phyloP scores from a whole-genome alignment of 345 rosid genomes.

The Citrus australasica region DNA sequence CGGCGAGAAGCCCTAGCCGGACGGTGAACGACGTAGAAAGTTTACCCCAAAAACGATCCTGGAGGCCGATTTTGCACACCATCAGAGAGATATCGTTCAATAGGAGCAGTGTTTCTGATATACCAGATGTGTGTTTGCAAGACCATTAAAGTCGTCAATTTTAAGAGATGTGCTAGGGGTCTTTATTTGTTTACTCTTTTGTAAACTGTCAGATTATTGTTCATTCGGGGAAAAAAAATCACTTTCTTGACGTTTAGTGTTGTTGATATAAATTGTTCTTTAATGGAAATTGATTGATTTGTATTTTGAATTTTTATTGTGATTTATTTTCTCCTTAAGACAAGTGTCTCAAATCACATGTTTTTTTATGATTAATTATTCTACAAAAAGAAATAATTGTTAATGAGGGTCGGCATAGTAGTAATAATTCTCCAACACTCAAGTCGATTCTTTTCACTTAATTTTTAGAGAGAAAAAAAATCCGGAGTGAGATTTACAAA shows the following conservation, averaged over 20 bases:
- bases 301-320: no score
- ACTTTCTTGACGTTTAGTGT: no score
- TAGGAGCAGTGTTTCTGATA: constrained; percentile 39
- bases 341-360: no score
- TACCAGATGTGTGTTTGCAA: background rate
- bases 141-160: background rate
- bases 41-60: background rate
- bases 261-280: no score
- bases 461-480: no score
- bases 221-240: no score
- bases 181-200: background rate
- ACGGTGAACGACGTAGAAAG: background rate
- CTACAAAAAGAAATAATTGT: no score
- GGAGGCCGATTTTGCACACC: constrained; percentile 50
- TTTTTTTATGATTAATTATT: rapidly evolving
- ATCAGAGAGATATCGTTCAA: constrained; percentile 41
- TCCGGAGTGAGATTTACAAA: no score
- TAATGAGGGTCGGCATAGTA: rapidly evolving
- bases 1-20: background rate
- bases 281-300: no score
- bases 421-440: background rate
- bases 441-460: no score
- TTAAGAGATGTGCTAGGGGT: no score
- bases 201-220: no score
- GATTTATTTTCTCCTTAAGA: rapidly evolving